Evolutionary conservation across 2,329 filamentous ascomycete genomes (phyloP), one percentile per base, ranked within the genome.

Genomic region (Aspergillus ochraceus): DNA sequence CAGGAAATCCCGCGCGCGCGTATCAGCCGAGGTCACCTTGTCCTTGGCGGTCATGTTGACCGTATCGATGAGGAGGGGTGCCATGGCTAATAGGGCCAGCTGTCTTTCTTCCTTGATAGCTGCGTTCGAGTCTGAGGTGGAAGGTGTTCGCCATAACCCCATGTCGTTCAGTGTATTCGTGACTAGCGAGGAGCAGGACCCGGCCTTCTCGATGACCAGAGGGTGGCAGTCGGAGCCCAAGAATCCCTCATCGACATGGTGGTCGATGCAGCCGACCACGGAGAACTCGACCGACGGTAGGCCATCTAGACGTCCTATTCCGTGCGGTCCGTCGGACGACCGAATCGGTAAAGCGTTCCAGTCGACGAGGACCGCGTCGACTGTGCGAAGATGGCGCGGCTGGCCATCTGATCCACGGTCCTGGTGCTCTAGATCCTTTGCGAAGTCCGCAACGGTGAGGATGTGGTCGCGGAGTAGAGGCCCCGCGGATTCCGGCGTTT

Each of bases 151-250:
- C 78, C 65, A 83, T 72, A 69, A 78, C 50, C 68, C 71, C 54
- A 66, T 82, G 74, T 81, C 79, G 78, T 58, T 75, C 57, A 72
- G 73, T 60, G 85, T 80, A 49, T 82, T 79, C 8, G 81, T 75
- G 9, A 88, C 76, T 2, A 88, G 76, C 30, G 84, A 87, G 9
- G 80, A 81, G 69, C 86, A 88, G 61, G 85, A 87, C 2, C 86
- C 86, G 12, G 78, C 78, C 22, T 82, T 83, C 50, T 79, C 75
- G 42, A 88, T 81, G 22, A 86, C 73, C 26, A 81, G 76, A 9
- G 83, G 84, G 42, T 83, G 76, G 3, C 71, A 70, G 0, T 64
- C 69, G 0, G 69, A 42, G 0, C 83, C 77, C 2, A 87, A 77
- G 57, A 78, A 81, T 14, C 74, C 61, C 66, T 89, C 86, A 57